Evolutionary conservation across 306 rosid species (phyloP), one percentile per base, ranked within the genome.

Genomic region (Gastrolobium villosum): DNA sequence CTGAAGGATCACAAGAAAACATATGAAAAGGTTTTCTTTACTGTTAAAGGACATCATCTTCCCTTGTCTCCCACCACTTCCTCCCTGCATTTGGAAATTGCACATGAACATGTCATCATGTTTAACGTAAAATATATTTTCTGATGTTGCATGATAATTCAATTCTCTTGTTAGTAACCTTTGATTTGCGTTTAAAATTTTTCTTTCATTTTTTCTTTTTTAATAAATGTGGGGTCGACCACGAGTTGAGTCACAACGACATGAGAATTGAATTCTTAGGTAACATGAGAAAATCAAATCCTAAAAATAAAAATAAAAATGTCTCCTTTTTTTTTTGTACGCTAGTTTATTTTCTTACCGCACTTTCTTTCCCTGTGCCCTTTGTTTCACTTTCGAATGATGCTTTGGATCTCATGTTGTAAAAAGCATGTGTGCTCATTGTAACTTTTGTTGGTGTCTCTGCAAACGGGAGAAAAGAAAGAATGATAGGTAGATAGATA

Each of bases 1-100:
- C 99, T 98, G 93, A 6, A 86, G 84, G 35, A 85, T 50, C 26
- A 95, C 81, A 11, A 95, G 96, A 2, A 90, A 88, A n/a, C 48
- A 44, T 13, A 95, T 82, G 91, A 95, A 87, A 15, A 91, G 37
- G 74, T 76, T 70, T 68, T 92, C 84, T 54, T 87, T 87, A 67
- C 84, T 86, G 63, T 50, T 78, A 14, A 86, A 8, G 0, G 89
- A 78, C 89, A 79, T 83, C 81, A 75, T 78, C 65, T 79, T 86
- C 61, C 71, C 79, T 43, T 60, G 3, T 65, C 65, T 85, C 49
- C 73, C 82, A 69, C 73, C 60, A 67, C 71, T 36, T 32, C 83
- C 74, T 66, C 66, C 68, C 53, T 79, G 84, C 63, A 77, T 81
- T 74, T 74, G 75, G 67, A 72, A 20, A 64, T 76, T 72, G 71